Evolutionary conservation across 768 basidiomycete genomes (phyloP).

Genomic region (Boletus coccyginus): DNA sequence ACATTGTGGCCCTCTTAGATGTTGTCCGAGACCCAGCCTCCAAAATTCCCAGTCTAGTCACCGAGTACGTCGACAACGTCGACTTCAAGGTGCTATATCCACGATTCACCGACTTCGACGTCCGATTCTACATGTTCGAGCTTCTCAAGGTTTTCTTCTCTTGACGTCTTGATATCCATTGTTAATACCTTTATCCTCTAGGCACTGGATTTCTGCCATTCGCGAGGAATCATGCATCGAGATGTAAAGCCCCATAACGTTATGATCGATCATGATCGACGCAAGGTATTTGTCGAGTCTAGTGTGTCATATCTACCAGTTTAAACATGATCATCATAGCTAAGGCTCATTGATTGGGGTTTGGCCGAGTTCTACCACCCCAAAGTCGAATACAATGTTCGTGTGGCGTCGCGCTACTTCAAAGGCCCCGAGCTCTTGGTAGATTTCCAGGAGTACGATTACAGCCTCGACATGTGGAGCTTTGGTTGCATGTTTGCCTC

Average conservation of each 20-base stretch:
- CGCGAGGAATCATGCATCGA: constrained; percentile 97
- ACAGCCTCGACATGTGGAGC: constrained; percentile 98
- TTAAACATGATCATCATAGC: constrained; percentile 42
- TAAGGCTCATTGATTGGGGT: constrained; percentile 98
- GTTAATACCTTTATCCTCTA: constrained; percentile 26
- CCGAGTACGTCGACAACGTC: constrained; percentile 97
- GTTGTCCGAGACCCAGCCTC: constrained; percentile 95
- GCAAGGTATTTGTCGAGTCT: constrained; percentile 58
- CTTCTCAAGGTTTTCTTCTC: constrained; percentile 70
- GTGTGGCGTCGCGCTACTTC: constrained; percentile 96
- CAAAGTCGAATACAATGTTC: constrained; percentile 96
- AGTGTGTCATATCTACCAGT: constrained; percentile 4
- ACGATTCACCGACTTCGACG: constrained; percentile 92
- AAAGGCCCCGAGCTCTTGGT: constrained; percentile 96
- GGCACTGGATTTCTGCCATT: constrained; percentile 98
- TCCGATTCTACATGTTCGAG: constrained; percentile 96
- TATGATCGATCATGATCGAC: constrained; percentile 98
- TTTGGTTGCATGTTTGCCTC: constrained; percentile 98
- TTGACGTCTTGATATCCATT: constrained; percentile 1
- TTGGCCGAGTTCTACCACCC: constrained; percentile 98
- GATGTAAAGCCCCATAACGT: constrained; percentile 99
- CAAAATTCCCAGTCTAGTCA: constrained; percentile 95
- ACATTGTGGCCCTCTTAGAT: constrained; percentile 89
- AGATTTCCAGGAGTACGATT: constrained; percentile 98
- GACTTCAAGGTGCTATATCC: constrained; percentile 98